Base-by-base conservation (phyloP, 805 yeast species). In the Schizosaccharomyces japonicus region DNA sequence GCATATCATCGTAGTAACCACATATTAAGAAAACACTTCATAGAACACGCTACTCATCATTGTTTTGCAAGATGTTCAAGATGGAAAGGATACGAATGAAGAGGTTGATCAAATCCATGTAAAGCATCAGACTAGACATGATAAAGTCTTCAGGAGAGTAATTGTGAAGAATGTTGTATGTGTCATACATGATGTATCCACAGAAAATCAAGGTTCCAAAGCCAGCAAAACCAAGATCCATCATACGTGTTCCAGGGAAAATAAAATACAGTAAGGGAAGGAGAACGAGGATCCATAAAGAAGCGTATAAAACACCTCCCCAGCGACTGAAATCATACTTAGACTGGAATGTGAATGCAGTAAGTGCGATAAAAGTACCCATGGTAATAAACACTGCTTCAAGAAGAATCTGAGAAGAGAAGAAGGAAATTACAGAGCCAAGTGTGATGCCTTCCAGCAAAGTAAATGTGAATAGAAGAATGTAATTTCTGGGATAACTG, bases 101-200 rank as follows among this genome's bases (percentile, higher is more conserved):
- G 62, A 83, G 67, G 62, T 83, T 83, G 62, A 84, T 66, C 44
- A 82, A 72, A 59, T 83, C 95, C 66, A 83, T 68, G 60, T 84
- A 83, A 52, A 84, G 68, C 54, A 73, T 64, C 57, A 84, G 74
- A 13, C 87, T 74, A 47, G 92, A 87, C 34, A 74, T 70, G n/a
- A 83, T 70, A 56, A 81, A 94, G 54, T 84, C 94, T 54, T 83
- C 94, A 39, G 83, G 76, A 56, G 76, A 78, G 54, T 68, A 74
- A 49, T 73, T 75, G 57, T 78, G 75, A 74, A 83, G 70, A 49
- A 83, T 72, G 54, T 73, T 59, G 61, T 83, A 94, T 19, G 94
- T 83, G 60, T 83, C 95, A 44, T 81, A 72, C 47, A 83, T 62
- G 50, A 84, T 69, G 57, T 78, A 82, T 3, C 75, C 72, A 11